Base-by-base conservation (phyloP, 2,329 filamentous ascomycete species). In the Phialophora expanda region DNA sequence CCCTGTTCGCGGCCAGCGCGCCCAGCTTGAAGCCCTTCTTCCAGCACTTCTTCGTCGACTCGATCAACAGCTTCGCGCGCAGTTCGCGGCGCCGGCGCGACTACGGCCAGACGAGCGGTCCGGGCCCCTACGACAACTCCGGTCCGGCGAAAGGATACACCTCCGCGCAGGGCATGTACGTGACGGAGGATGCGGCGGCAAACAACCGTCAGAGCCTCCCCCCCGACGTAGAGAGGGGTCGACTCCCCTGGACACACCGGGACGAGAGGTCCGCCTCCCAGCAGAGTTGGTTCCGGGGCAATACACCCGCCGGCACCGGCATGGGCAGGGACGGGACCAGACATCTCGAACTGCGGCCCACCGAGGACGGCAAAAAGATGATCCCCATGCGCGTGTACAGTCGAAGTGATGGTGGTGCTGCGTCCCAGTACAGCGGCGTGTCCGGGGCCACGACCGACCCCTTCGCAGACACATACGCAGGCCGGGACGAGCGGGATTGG, bases 271-370 rank as follows among this genome's bases (percentile, higher is more conserved):
- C n/a, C 20, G 65, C 34, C 20, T 64, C 38, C n/a, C 56, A 46
- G 48, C 58, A 61, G 48, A 61, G 58, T 28, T 61, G 62, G 24
- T 69, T 67, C 50, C 17, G 67, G 17, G 67, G 66, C 14, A 61
- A 64, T 6, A 90, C 0, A 78, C 81, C 65, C 85, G 88, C 66
- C 88, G 68, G 84, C 24, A 24, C 24, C 92, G 30, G 7, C 7
- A 14, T 9, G 6, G 48, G 14, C 26, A 17, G 26, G 24, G 28
- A 11, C 12, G 53, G 53, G 28, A 28, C 86, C 96, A 71, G 93
- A 93, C 0, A 87, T 96, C 56, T 89, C 90, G 46, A 97, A 90
- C 73, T 97, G 92, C 53, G 65, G 8, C 51, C 65, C 46, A 68
- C 65, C 44, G 62, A 55, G 22, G 68, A 68, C 26, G 68, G 68